These are phyloP conservation scores for Leccinum uliginosum DNA, from an alignment of 768 basidiomycete species.

Conservation along the genomic window DNA sequence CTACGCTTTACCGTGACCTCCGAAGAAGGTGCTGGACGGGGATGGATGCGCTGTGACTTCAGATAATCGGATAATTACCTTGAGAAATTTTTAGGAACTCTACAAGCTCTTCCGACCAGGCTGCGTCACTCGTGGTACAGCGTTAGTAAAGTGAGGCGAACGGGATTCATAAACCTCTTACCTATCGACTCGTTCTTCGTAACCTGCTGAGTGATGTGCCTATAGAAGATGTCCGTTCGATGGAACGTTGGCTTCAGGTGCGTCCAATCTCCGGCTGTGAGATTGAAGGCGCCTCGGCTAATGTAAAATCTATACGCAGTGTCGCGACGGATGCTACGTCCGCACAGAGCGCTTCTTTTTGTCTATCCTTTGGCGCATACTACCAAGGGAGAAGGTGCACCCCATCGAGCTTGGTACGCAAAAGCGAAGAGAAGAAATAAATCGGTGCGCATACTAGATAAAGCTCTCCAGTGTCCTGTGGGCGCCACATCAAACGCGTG, in stretches of 20 bases:
- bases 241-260: slow-evolving; percentile 57
- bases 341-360: slow-evolving; percentile 53
- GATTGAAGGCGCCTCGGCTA: slow-evolving; percentile 67
- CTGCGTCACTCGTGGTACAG: neutral
- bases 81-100: slow-evolving; percentile 60
- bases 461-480: slow-evolving; percentile 63
- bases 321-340: slow-evolving; percentile 62
- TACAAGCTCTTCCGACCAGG: slow-evolving; percentile 11
- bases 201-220: slow-evolving; percentile 33
- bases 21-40: slow-evolving; percentile 65
- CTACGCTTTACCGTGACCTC: slow-evolving; percentile 62
- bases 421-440: neutral
- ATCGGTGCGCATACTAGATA: slow-evolving; percentile 52
- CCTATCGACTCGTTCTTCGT: neutral
- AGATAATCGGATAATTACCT: slow-evolving; percentile 40
- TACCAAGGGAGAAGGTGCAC: slow-evolving; percentile 20
- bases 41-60: neutral
- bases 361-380: slow-evolving; percentile 75
- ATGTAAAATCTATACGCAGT: slow-evolving; percentile 67
- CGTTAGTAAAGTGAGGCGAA: neutral
- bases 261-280: slow-evolving; percentile 64
- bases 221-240: slow-evolving; percentile 58
- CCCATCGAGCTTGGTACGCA: neutral
- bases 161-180: slow-evolving; percentile 14
- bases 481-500: slow-evolving; percentile 81